These are phyloP conservation scores for Populus hybrid DNA, from an alignment of 441 rosid species.

Conservation along the genomic window DNA sequence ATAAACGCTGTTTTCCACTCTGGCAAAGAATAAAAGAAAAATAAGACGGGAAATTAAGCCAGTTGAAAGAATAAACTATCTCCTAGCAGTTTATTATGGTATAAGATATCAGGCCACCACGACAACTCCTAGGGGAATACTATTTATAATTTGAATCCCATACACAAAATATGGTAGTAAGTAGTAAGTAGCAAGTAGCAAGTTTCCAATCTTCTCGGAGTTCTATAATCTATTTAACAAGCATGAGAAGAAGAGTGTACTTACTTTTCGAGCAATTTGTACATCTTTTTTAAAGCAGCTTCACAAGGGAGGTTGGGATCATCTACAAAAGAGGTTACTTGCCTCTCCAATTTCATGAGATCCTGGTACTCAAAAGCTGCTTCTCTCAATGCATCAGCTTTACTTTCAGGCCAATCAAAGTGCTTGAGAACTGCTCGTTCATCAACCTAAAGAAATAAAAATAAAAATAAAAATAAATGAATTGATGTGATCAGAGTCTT, in stretches of 20 bases:
- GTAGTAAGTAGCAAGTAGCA: not conserved
- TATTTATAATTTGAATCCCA: not conserved
- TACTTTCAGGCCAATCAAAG: constrained; percentile 99
- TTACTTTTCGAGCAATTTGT: constrained; percentile 90
- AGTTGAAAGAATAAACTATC: not conserved
- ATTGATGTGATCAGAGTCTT: not conserved
- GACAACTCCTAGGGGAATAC: not conserved
- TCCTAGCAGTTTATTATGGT: not conserved
- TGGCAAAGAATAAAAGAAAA: constrained; percentile 26
- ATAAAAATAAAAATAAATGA: not conserved
- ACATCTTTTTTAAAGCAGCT: constrained; percentile 90
- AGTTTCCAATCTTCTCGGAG: not conserved
- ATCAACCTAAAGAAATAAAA: constrained; percentile 58
- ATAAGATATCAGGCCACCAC: not conserved
- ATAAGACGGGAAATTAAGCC: constrained; percentile 6
- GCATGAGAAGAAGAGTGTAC: constrained; percentile 20
- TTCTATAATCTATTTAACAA: constrained; percentile 2
- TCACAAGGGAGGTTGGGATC: constrained; percentile 84
- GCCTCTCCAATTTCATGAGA: constrained; percentile 81
- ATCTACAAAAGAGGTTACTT: constrained; percentile 68
- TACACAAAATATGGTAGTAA: not conserved
- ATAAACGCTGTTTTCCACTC: constrained; percentile 88
- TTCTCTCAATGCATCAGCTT: constrained; percentile 94
- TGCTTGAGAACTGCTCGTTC: constrained; percentile 98
- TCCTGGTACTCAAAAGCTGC: constrained; percentile 97